phyloP scores from a whole-genome alignment of 2,329 filamentous ascomycete species.

The Lecanosticta acicola region DNA sequence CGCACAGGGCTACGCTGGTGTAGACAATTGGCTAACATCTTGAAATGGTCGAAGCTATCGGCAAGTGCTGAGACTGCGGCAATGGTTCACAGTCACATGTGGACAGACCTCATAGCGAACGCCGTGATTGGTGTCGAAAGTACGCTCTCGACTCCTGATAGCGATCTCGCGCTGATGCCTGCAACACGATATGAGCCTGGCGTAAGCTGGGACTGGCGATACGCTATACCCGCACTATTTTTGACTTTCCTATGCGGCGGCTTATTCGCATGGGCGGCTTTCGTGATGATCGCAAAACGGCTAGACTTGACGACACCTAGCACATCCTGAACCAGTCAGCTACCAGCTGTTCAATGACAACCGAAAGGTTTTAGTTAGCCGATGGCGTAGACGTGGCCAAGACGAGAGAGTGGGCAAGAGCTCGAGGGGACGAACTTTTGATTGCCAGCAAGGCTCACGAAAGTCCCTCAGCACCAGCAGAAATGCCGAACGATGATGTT shows the following conservation, averaged over 20 bases:
- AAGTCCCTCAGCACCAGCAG: too few relatives aligned
- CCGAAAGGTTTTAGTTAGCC: conserved; percentile 6
- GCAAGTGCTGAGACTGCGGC: neutral
- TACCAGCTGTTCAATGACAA: conserved; percentile 9
- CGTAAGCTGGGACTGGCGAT: neutral
- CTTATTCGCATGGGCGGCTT: neutral
- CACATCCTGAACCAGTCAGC: conserved; percentile 11
- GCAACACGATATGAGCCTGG: neutral
- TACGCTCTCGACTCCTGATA: neutral
- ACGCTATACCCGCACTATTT: neutral
- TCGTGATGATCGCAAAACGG: conserved; percentile 6
- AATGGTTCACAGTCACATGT: conserved; percentile 7
- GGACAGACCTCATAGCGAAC: conserved; percentile 3
- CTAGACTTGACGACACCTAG: conserved; percentile 1
- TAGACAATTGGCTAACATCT: conserved; percentile 7
- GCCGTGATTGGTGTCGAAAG: neutral
- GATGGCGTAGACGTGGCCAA: conserved; percentile 4
- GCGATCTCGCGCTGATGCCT: neutral
- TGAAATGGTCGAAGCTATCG: conserved; percentile 7
- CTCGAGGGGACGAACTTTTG: conserved; percentile 6
- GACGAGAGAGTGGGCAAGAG: conserved; percentile 6
- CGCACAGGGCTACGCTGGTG: conserved; percentile 8
- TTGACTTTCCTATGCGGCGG: neutral
- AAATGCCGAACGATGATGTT: too few relatives aligned
- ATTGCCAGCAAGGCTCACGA: conserved; percentile 5